Conservation (phyloP, 202 grass and related monocot genomes). For the Eragrostis tef region DNA sequence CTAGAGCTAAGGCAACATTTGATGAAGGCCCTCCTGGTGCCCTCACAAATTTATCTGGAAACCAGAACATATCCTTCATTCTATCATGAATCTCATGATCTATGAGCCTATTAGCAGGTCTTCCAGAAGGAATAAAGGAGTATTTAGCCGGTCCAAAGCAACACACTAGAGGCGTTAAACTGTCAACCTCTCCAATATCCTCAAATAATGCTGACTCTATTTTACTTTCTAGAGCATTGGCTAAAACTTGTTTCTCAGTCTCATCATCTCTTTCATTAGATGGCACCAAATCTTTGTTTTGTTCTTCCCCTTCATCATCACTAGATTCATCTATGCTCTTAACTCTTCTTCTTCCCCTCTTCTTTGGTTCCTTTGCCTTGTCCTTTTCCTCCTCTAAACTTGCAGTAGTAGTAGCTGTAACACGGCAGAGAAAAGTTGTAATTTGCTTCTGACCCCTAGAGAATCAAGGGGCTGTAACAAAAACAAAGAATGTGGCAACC, state of each 20-base stretch:
- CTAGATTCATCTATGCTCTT: constrained; percentile 36
- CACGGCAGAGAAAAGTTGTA: constrained; percentile 24
- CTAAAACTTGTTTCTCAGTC: constrained; percentile 2
- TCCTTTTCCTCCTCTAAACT: constrained; percentile 48
- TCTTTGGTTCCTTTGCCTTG: constrained; percentile 56
- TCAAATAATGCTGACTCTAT: constrained; percentile 48
- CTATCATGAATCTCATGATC: constrained; percentile 64
- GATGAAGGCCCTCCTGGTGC: constrained; percentile 72
- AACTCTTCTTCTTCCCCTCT: constrained; percentile 61
- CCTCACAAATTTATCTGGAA: constrained; percentile 65
- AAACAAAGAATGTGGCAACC: background rate
- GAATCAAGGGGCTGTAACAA: constrained; percentile 2
- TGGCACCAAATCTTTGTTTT: constrained; percentile 29
- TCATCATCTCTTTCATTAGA: constrained; percentile 19
- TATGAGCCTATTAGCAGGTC: constrained; percentile 66
- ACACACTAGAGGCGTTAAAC: constrained; percentile 63
- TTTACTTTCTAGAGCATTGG: constrained; percentile 50
- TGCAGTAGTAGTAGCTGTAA: constrained; percentile 43
- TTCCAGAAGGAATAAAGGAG: constrained; percentile 73
- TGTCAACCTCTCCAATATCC: constrained; percentile 54
- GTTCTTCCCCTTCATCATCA: constrained; percentile 21
- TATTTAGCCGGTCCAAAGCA: constrained; percentile 74
- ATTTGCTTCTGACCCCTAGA: background rate
- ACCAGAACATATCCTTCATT: constrained; percentile 73
- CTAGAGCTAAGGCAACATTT: constrained; percentile 70